A percentile compares a stretch with the other conserved stretches of the same genome.
These are phyloP conservation scores for Ophiocordyceps camponoti-leonardi DNA, from an alignment of 2,329 filamentous ascomycete species.

Conservation along the genomic window DNA sequence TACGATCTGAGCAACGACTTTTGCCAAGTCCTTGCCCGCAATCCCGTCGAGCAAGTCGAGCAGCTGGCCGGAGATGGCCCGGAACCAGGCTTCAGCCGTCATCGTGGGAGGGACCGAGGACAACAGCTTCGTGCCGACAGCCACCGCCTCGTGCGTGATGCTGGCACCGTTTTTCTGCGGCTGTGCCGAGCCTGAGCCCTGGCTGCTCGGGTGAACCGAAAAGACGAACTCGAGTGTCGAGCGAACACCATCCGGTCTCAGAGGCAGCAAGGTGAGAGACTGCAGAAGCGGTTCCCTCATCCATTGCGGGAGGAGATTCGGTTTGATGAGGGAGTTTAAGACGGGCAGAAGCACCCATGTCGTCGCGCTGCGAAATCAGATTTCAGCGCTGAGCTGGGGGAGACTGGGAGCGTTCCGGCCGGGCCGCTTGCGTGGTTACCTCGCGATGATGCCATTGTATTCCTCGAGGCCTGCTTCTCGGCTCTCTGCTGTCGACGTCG, in stretches of 20 bases:
- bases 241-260: conserved; percentile 45
- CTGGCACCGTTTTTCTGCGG: conserved; percentile 40
- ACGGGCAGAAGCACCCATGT: conserved; percentile 39
- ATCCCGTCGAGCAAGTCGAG: conserved; percentile 41
- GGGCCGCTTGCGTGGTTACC: conserved; percentile 15
- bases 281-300: conserved; percentile 38
- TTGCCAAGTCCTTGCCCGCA: conserved; percentile 16
- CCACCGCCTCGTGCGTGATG: conserved; percentile 52
- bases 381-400: neutral
- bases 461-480: conserved; percentile 18
- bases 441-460: conserved; percentile 30
- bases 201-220: conserved; percentile 42
- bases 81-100: conserved; percentile 40
- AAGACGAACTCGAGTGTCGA: conserved; percentile 56
- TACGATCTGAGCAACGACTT: conserved; percentile 19
- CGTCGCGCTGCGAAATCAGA: conserved; percentile 11
- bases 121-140: conserved; percentile 43
- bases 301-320: conserved; percentile 39
- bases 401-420: no score
- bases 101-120: conserved; percentile 40
- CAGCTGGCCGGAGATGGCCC: conserved; percentile 42
- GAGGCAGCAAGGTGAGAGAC: conserved; percentile 41
- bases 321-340: conserved; percentile 46
- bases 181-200: conserved; percentile 19
- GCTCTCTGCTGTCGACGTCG: conserved; percentile 15